Evolutionary conservation across 495 filamentous ascomycete genomes (phyloP).

Genomic region (Extremus antarcticus): DNA sequence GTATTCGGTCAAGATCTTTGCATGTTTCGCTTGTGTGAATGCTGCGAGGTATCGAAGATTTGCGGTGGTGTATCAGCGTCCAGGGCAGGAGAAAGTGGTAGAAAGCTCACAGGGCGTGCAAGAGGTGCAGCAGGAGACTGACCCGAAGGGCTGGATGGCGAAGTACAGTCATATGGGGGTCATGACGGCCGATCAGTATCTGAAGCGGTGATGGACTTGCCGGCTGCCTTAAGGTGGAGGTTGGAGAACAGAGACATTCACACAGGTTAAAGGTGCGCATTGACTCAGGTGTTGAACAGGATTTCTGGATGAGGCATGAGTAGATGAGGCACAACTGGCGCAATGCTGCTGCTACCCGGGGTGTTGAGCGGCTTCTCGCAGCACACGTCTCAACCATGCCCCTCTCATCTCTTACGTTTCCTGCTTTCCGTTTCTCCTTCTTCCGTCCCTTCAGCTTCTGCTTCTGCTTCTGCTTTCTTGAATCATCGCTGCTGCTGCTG

Average conservation of each 20-base stretch:
- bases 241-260: background rate
- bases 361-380: too few relatives aligned
- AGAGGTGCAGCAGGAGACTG: background rate
- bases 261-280: too few relatives aligned
- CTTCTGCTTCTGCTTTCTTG: too few relatives aligned
- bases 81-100: constrained; percentile 1
- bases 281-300: too few relatives aligned
- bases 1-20: constrained; percentile 14
- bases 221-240: background rate
- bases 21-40: constrained; percentile 4
- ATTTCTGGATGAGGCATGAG: too few relatives aligned
- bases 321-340: too few relatives aligned
- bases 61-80: constrained; percentile 9
- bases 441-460: too few relatives aligned
- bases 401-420: too few relatives aligned
- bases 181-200: background rate
- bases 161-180: constrained; percentile 16
- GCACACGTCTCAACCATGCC: too few relatives aligned
- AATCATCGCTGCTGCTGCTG: too few relatives aligned
- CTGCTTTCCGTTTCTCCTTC: too few relatives aligned
- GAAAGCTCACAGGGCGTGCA: background rate
- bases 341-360: too few relatives aligned
- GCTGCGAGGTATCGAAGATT: constrained; percentile 9
- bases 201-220: background rate
- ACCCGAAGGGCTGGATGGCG: constrained; percentile 11